Evolutionary conservation across 768 basidiomycete species (phyloP).

Genomic region (Agaricus subrufescens): DNA sequence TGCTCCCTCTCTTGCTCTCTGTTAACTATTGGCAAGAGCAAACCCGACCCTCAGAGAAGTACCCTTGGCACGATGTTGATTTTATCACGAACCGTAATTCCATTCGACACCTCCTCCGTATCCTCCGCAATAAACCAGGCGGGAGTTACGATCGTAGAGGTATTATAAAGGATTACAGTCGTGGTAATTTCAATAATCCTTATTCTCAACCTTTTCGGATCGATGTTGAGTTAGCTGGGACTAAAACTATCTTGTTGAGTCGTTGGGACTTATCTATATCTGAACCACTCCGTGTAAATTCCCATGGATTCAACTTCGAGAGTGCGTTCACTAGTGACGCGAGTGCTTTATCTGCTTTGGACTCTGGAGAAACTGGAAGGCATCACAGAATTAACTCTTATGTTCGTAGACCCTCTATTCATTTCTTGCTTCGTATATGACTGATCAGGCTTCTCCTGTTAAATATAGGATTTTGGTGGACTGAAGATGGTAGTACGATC

Average conservation of each 20-base stretch:
- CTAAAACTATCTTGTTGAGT: constrained; percentile 48
- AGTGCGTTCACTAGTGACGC: constrained; percentile 32
- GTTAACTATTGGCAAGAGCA: constrained; percentile 10
- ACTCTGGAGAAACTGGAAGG: constrained; percentile 36
- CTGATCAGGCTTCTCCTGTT: not conserved
- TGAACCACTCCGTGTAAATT: constrained; percentile 23
- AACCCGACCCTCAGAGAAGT: constrained; percentile 3
- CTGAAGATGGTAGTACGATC: constrained; percentile 25
- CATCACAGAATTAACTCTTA: constrained; percentile 55
- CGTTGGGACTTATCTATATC: constrained; percentile 36
- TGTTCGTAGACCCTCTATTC: constrained; percentile 23
- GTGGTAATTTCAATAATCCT: not conserved
- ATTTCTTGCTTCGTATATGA: not conserved
- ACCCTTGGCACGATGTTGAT: constrained; percentile 32
- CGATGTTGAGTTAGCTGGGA: constrained; percentile 52
- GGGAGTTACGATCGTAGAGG: not conserved
- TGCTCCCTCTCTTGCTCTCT: constrained; percentile 9
- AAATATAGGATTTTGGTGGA: constrained; percentile 14
- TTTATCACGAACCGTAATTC: constrained; percentile 55
- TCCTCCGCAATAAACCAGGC: constrained; percentile 30
- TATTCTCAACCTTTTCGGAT: constrained; percentile 42
- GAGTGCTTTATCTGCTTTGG: constrained; percentile 12
- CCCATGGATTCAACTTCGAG: constrained; percentile 54
- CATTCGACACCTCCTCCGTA: constrained; percentile 53
- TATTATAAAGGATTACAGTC: not conserved